Evolutionary conservation across 2,329 filamentous ascomycete genomes (phyloP).

Genomic region (Hymenoscyphus scutula): DNA sequence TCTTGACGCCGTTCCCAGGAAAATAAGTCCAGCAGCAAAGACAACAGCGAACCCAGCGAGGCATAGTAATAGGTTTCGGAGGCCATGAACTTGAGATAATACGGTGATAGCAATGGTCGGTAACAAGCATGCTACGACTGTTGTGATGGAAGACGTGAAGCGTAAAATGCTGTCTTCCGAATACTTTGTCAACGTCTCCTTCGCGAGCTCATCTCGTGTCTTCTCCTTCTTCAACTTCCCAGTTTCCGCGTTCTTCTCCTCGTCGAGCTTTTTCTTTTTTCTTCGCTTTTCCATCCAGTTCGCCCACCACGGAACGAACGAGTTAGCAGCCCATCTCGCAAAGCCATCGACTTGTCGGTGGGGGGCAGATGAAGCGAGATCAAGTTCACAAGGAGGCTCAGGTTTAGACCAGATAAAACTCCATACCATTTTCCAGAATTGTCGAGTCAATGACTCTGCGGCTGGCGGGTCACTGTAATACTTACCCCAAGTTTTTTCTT

Average conservation of each 20-base stretch:
- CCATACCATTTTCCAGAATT: slow-evolving; percentile 10
- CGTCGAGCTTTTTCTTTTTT: too few relatives aligned
- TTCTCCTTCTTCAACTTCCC: background rate
- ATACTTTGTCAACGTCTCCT: slow-evolving; percentile 6
- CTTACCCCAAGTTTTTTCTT: slow-evolving; percentile 12
- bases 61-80: slow-evolving; percentile 7
- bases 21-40: slow-evolving; percentile 17
- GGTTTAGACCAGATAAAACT: slow-evolving; percentile 11
- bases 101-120: slow-evolving; percentile 16
- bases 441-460: slow-evolving; percentile 1
- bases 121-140: slow-evolving; percentile 14
- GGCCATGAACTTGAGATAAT: slow-evolving; percentile 8
- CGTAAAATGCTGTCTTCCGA: slow-evolving; percentile 7
- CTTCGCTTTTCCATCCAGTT: background rate
- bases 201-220: background rate
- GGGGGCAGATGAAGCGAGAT: slow-evolving; percentile 1
- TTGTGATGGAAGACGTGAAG: slow-evolving; percentile 13
- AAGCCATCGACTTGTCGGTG: slow-evolving; percentile 2
- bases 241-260: background rate
- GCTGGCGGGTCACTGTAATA: background rate
- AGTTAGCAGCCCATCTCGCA: slow-evolving; percentile 7
- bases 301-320: slow-evolving; percentile 8
- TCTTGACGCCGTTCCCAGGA: slow-evolving; percentile 7
- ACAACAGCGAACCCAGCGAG: slow-evolving; percentile 12
- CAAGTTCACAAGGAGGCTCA: background rate